Evolutionary conservation across 78 protist species (phyloP), one percentile per base, ranked within the genome.

Genomic region (Dictyostelium purpureum): DNA sequence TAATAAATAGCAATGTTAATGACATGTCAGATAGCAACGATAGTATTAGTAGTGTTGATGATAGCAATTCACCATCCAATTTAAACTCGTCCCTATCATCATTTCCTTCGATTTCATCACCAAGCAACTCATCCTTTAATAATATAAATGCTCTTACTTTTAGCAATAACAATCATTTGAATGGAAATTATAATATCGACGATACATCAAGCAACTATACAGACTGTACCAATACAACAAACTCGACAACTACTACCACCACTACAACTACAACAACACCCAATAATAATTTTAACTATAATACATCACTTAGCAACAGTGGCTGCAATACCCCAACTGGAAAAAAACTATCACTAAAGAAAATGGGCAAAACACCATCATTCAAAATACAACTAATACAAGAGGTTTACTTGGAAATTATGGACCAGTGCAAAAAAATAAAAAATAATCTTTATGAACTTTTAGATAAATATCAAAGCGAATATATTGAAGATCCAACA

Each of bases 311-410:
- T 49, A 49, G 7, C 24, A 49, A 7, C 54, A 49, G 11, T 49
- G 11, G 11, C 54, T 49, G 54, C 11, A 11, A 14, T 11, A 67
- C 75, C 7, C 16, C 75, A 19, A n/a, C 21, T 69, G 76, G 52
- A 38, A n/a, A 42, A 40, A 69, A n/a, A 21, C 31, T n/a, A 67
- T 9, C 45, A 35, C 24, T 38, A 51, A 31, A 33, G 14, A 75
- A 75, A 51, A 28, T 69, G 52, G n/a, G n/a, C 21, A 69, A 69
- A 69, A 40, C 76, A 18, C 47, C 81, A 47, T 51, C 81, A 35
- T 75, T 51, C 52, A 75, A n/a, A 38, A 43, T 43, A 14, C 78
- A 71, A 40, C 35, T 75, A 75, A 51, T 51, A 45, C 81, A 75
- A 52, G 81, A 75, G 19, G 45, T 75, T 14, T 75, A 51, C 52